phyloP scores from a whole-genome alignment of 805 yeast genomes.

The Yarrowia keelungensis region DNA sequence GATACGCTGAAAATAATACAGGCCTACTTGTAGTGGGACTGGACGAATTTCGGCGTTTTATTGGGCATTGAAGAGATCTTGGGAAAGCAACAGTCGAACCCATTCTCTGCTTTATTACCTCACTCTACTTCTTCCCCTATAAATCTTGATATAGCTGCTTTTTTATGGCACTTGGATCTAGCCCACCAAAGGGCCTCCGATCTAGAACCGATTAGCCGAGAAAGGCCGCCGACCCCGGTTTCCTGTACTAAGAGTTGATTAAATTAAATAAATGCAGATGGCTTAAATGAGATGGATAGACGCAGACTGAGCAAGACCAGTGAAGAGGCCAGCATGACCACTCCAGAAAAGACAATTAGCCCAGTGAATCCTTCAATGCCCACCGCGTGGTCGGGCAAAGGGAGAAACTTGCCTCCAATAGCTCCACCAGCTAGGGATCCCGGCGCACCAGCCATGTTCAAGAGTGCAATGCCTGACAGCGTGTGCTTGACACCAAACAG shows the following conservation, averaged over 20 bases:
- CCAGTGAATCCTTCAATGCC: slow-evolving; percentile 43
- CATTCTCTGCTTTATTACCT: too few species aligned
- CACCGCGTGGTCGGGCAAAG: slow-evolving; percentile 40
- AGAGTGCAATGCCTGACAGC: slow-evolving; percentile 48
- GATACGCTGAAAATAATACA: background rate
- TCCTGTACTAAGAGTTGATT: background rate
- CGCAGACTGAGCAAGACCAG: slow-evolving; percentile 41
- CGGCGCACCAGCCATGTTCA: slow-evolving; percentile 48
- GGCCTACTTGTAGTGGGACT: too few species aligned
- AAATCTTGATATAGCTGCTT: background rate
- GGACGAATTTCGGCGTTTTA: too few species aligned
- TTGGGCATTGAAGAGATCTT: too few species aligned
- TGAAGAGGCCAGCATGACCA: slow-evolving; percentile 44
- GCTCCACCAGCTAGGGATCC: slow-evolving; percentile 51
- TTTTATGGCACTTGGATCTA: background rate
- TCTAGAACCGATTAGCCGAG: slow-evolving; percentile 1
- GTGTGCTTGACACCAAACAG: slow-evolving; percentile 50
- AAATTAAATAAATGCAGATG: slow-evolving; percentile 42
- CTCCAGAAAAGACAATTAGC: slow-evolving; percentile 50
- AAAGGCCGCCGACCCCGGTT: background rate
- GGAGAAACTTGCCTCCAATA: slow-evolving; percentile 51
- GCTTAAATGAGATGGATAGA: slow-evolving; percentile 41
- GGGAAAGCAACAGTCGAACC: too few species aligned
- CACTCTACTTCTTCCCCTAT: background rate
- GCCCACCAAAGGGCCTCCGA: background rate